Evolutionary conservation across 352 stramenopile species (phyloP), one percentile per base, ranked within the genome.

Genomic region (Pythium vanterpoolii): DNA sequence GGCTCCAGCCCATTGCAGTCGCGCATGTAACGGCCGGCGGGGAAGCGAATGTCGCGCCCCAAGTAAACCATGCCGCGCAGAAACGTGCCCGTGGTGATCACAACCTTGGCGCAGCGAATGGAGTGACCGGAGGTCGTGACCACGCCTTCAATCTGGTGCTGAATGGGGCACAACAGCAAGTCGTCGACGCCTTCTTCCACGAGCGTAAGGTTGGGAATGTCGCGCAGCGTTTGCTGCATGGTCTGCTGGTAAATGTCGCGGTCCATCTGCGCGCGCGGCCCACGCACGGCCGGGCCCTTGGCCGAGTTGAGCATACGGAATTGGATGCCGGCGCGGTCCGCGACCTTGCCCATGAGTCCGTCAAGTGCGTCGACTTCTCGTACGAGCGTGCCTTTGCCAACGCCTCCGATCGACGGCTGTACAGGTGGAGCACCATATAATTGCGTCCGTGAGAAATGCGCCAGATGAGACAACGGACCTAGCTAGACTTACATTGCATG

Each of bases 11-110:
- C 83, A 23, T 87, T 73, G 23, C 72, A 81, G 48, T 93, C 81
- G 24, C 83, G 78, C 55, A 98, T 86, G 72, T 98, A 90, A 28
- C 96, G 77, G 13, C 96, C 96, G 3, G 96, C 96, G n/a, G 85
- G 86, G 66, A 98, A 97, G 31, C 89, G 74, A 42, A 91, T 79
- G 65, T 91, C 79, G 16, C 78, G 78, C 13, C 97, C 97, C 34
- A 99, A 85, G 67, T 98, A 98, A 42, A 98, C 93, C 56, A 97
- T 95, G 18, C 97, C 97, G 14, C 96, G 77, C 18, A 99, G 72
- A 69, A 99, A 99, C 18, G 97, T 99, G 16, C 97, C 97, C 3
- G 97, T 99, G 11, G 96, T 99, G 53, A 99, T 95, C 30, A 99
- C 94, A n/a, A 89, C 89, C 10, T 79, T 74, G 16, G 65, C 61